These are phyloP conservation scores for Microcera coccophila DNA, from an alignment of 2,329 filamentous ascomycete genomes.

Conservation along the genomic window DNA sequence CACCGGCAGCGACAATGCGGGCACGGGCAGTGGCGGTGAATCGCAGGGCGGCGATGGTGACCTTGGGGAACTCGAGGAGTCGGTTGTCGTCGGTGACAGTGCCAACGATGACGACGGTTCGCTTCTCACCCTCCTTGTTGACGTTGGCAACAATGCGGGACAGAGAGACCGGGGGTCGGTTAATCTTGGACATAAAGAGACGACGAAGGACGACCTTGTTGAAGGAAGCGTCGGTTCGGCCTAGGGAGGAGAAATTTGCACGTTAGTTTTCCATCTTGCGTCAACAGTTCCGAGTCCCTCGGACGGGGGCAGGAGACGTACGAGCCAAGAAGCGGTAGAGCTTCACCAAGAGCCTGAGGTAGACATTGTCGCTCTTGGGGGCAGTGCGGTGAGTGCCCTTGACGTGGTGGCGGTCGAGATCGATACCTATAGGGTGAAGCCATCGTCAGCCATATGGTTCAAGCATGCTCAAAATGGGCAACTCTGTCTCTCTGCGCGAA, in stretches of 20 bases:
- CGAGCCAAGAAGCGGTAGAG: constrained; percentile 95
- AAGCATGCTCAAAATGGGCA: constrained; percentile 56
- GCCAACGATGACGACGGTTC: constrained; percentile 91
- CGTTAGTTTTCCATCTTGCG: background rate
- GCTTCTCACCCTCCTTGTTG: constrained; percentile 62
- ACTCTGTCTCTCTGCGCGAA: constrained; percentile 29
- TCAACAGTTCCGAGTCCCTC: no score
- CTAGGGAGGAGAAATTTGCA: constrained; percentile 40
- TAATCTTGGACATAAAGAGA: constrained; percentile 98
- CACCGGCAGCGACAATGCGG: constrained; percentile 87
- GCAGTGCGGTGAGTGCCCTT: constrained; percentile 80
- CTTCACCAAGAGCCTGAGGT: constrained; percentile 96
- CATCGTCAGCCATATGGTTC: constrained; percentile 60
- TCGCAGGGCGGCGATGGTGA: constrained; percentile 88
- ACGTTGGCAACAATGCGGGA: constrained; percentile 78
- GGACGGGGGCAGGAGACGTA: constrained; percentile 53
- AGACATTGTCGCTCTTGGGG: constrained; percentile 97
- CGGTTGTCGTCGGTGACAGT: constrained; percentile 98
- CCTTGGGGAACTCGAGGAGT: constrained; percentile 82
- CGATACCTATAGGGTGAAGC: constrained; percentile 59
- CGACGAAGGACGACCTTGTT: constrained; percentile 98
- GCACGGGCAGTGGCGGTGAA: constrained; percentile 96
- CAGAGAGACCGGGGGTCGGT: constrained; percentile 91
- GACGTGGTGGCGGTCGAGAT: constrained; percentile 67
- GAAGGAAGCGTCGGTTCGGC: constrained; percentile 95